A percentile compares a stretch with the other conserved stretches of the same genome.
Conservation (phyloP, 1,284 basidiomycete species). For the Sparassis latifolia region DNA sequence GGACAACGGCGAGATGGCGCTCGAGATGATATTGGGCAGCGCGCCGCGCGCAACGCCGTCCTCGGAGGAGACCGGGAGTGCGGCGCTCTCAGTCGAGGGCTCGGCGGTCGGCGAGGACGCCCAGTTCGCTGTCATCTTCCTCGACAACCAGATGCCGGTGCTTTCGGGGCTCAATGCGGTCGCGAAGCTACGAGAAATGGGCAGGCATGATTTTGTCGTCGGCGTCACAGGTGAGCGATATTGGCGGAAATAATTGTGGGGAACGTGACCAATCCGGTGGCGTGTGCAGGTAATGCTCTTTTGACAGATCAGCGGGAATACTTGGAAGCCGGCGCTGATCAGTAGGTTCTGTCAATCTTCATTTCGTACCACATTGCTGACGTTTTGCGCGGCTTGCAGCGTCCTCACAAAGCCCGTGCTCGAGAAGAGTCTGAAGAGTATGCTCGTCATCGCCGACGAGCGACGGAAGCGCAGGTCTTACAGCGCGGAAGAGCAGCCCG, state of each 20-base stretch:
- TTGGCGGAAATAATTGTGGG: background rate
- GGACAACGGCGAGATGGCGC: conserved; percentile 82
- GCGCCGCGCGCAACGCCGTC: conserved; percentile 23
- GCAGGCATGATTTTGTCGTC: conserved; percentile 69
- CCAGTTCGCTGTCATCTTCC: conserved; percentile 68
- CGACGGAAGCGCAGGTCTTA: conserved; percentile 19
- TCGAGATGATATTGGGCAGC: conserved; percentile 61
- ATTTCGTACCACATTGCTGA: conserved; percentile 1
- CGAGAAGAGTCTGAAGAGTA: conserved; percentile 29
- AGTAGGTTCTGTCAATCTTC: conserved; percentile 37
- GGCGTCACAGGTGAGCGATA: conserved; percentile 59
- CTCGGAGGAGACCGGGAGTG: conserved; percentile 24
- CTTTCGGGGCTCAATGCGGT: conserved; percentile 75
- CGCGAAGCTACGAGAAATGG: conserved; percentile 56
- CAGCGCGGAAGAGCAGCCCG: background rate
- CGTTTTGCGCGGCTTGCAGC: conserved; percentile 24
- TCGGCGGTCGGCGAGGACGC: conserved; percentile 12
- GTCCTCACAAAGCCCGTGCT: conserved; percentile 33
- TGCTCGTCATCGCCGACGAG: conserved; percentile 29
- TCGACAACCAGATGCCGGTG: conserved; percentile 87
- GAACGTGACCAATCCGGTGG: background rate
- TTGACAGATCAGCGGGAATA: conserved; percentile 70
- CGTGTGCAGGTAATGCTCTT: conserved; percentile 50
- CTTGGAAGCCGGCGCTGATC: conserved; percentile 69
- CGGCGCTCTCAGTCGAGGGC: conserved; percentile 16